Percentiles rank a stretch among this genome's conserved stretches.
phyloP scores from a whole-genome alignment of 352 stramenopile species.

The Globisporangium cystogenes region DNA sequence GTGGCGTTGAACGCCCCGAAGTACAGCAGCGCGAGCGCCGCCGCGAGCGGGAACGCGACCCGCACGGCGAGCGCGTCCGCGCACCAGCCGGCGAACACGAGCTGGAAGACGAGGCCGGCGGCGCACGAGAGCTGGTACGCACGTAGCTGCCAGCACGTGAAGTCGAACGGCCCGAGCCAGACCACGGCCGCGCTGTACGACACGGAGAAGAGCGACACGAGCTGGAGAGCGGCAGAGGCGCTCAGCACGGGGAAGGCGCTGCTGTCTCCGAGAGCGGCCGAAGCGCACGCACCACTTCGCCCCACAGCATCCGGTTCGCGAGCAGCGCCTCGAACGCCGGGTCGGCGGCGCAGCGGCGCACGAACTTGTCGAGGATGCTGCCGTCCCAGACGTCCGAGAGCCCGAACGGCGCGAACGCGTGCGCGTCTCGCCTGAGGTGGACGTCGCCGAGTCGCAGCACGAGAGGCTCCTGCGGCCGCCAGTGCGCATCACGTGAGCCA shows the following conservation, averaged over 20 bases:
- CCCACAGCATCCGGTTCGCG: conserved; percentile 24
- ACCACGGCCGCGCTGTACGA: conserved; percentile 30
- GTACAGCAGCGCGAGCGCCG: conserved; percentile 25
- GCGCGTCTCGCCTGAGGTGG: not conserved
- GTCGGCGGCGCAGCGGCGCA: conserved; percentile 20
- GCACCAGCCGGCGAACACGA: conserved; percentile 30
- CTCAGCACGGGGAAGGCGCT: too few relatives aligned
- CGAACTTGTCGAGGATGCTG: conserved; percentile 17
- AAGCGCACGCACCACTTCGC: conserved; percentile 23
- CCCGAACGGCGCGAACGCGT: not conserved
- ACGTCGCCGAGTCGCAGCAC: conserved; percentile 3
- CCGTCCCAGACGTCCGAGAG: conserved; percentile 16
- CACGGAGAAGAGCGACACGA: conserved; percentile 47
- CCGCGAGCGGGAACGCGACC: conserved; percentile 27
- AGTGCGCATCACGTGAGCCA: not conserved
- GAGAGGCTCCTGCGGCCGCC: not conserved
- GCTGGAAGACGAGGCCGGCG: conserved; percentile 25
- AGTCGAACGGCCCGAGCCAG: conserved; percentile 48
- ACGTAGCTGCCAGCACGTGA: conserved; percentile 41
- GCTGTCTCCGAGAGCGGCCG: not conserved
- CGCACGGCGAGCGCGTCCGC: conserved; percentile 18
- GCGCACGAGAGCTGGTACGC: conserved; percentile 32
- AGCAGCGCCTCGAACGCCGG: conserved; percentile 22
- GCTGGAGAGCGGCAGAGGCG: conserved; percentile 11
- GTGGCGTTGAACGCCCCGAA: conserved; percentile 50